Evolutionary conservation across 768 basidiomycete genomes (phyloP).

Genomic region (Hebeloma cylindrosporum): DNA sequence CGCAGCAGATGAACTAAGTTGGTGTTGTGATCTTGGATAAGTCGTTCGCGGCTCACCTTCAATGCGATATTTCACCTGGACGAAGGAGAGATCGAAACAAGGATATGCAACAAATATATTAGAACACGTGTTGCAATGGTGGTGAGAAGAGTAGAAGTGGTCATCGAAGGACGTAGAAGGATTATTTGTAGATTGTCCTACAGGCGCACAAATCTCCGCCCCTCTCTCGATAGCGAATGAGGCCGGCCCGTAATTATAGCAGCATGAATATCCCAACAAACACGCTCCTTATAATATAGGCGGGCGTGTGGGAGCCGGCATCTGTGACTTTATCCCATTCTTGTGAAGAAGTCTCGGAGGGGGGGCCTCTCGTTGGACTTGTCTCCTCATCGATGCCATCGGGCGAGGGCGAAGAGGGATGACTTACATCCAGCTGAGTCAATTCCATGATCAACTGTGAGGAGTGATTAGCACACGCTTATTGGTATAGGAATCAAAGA

Average conservation of each 20-base stretch:
- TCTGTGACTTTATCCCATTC: conserved; percentile 90
- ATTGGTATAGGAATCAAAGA: background rate
- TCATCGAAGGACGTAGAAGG: conserved; percentile 22
- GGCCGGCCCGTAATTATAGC: conserved; percentile 8
- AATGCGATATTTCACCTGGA: conserved; percentile 63
- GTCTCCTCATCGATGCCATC: conserved; percentile 38
- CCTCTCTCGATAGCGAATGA: conserved; percentile 21
- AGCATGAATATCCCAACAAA: conserved; percentile 21
- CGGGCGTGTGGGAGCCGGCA: conserved; percentile 57
- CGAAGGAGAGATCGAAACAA: conserved; percentile 19
- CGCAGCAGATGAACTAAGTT: conserved; percentile 17
- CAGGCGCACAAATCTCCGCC: conserved; percentile 19
- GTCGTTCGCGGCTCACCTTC: conserved; percentile 63
- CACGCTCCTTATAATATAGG: conserved; percentile 24
- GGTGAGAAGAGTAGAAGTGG: conserved; percentile 23
- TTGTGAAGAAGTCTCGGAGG: conserved; percentile 85
- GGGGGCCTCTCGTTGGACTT: conserved; percentile 68
- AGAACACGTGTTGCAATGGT: conserved; percentile 45
- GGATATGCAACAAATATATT: conserved; percentile 55
- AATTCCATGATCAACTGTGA: conserved; percentile 64
- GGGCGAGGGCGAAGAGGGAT: conserved; percentile 40
- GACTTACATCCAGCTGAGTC: conserved; percentile 88
- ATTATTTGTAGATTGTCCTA: conserved; percentile 22
- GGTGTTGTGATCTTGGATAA: conserved; percentile 8
- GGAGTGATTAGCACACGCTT: conserved; percentile 7